Evolutionary conservation across 225 moss, liverwort and hornwort genomes (phyloP), one percentile per base, ranked within the genome.

Genomic region (Polytrichum commune): DNA sequence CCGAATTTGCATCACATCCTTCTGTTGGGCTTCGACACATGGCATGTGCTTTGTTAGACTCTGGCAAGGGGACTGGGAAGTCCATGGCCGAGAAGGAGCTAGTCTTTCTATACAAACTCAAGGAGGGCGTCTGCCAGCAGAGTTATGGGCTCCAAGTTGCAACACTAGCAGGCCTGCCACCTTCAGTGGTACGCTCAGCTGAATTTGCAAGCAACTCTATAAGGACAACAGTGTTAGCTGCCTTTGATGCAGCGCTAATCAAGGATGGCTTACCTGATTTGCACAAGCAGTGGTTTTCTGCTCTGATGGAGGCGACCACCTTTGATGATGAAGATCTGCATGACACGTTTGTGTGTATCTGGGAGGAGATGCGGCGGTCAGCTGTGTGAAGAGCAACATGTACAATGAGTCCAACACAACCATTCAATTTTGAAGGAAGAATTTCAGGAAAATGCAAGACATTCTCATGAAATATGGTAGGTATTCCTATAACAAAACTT

Each of bases 121-220:
- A 78, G 35, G 85, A 91, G 68, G 95, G 95, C 29, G 84, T 91
- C 53, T 95, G 93, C 72, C 93, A 88, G 16, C 89, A 90, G 80
- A 95, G 95, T 74, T 95, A 93, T 63, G 95, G 95, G 55, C 82
- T 95, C 64, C 93, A 95, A 77, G 95, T 95, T 69, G 93, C 95
- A 38, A 73, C 85, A 25, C 83, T 93, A 62, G 95, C 93, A 74
- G 95, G 95, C 7, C 84, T 95, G 19, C 93, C 95, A 53, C 71
- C 69, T 3, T 77, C 91, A 60, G 60, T 95, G 23, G 88, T 95
- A 3, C 83, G 76, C 65, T 84, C 91, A 55, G 95, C 95, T 24
- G 85, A 92, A 76, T 64, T 35, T 29, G 90, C 89, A 75, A 85
- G 85, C 63, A 66, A 69, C 38, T 64, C 62, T 0, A 85, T 85